Evolutionary conservation across 768 basidiomycete species (phyloP), one percentile per base, ranked within the genome.

Genomic region (Amanita pallidorosea): DNA sequence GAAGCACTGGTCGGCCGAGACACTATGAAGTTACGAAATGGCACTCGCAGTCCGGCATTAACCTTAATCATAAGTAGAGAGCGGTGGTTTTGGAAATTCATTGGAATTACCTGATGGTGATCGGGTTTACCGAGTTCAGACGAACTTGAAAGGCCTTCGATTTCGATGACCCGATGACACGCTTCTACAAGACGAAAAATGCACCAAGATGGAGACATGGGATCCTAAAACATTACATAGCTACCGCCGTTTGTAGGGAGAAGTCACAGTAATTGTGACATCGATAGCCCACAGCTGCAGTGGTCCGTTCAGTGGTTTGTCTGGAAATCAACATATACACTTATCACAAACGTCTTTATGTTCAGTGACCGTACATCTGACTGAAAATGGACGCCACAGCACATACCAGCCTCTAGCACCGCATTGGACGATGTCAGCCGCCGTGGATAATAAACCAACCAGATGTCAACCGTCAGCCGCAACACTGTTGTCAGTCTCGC

Each of bases 381-480:
- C 22, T 41, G 20, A 41, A 20, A 41, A 11, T 22, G 40, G 22
- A 22, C n/a, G 9, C 7, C 11, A 11, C 17, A 29, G 18, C 25
- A 33, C 11, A 31, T 31, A 31, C 0, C n/a, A 25, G 20, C 25
- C 35, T 15, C 15, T n/a, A 2, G 27, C 36, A 38, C 22, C 11
- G 13, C 20, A 27, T 23, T 37, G 36, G 34, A 13, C 18, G 12
- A 29, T 49, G 49, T 49, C 49, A 49, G 49, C 49, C 49, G 40
- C 49, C 29, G 27, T 22, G 27, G 20, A 42, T 15, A 22, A 34
- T 27, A 13, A 3, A 34, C 22, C 27, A 36, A 33, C 23, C 33
- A 1, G 12, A 51, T n/a, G 9, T 22, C 33, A 29, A n/a, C 20
- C 7, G 50, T 51, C 50, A 51, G 50, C 50, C 50, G 20, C 49